A percentile compares a stretch with the other conserved stretches of the same genome.
Evolutionary conservation across 2,329 filamentous ascomycete species (phyloP).

Genomic region (Cercospora sesami): DNA sequence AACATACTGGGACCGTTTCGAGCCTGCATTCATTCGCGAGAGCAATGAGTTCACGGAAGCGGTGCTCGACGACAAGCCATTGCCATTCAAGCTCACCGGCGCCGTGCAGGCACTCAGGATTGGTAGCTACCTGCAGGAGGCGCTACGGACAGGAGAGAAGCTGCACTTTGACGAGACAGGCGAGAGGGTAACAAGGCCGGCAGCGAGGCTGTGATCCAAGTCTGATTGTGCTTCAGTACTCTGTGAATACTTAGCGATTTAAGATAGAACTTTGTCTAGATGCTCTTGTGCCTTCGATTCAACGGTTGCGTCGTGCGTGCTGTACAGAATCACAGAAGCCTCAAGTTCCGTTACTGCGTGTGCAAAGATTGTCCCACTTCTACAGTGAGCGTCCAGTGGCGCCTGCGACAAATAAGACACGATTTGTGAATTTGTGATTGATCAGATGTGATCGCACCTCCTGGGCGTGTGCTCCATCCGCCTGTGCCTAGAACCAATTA

Average conservation of each 20-base stretch:
- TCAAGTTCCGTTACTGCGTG: no score
- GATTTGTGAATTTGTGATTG: neutral
- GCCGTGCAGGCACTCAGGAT: neutral
- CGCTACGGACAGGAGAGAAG: neutral
- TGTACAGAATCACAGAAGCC: no score
- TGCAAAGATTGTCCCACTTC: no score
- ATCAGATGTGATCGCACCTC: neutral
- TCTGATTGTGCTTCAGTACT: neutral
- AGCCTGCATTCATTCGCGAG: neutral
- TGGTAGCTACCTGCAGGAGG: neutral
- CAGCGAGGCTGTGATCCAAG: neutral
- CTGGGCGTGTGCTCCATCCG: neutral
- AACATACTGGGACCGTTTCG: neutral
- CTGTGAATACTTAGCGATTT: neutral
- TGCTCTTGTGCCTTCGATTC: neutral
- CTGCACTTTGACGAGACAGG: neutral
- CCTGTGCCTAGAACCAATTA: neutral
- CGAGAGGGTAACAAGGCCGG: neutral
- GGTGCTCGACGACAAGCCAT: neutral
- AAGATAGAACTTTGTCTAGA: neutral
- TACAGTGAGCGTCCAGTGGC: neutral
- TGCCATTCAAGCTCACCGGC: neutral
- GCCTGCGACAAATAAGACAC: neutral
- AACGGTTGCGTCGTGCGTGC: neutral
- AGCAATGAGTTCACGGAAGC: neutral